Evolutionary conservation across 108 stramenopile species (phyloP), one percentile per base, ranked within the genome.

Genomic region (Fragilaria radians): DNA sequence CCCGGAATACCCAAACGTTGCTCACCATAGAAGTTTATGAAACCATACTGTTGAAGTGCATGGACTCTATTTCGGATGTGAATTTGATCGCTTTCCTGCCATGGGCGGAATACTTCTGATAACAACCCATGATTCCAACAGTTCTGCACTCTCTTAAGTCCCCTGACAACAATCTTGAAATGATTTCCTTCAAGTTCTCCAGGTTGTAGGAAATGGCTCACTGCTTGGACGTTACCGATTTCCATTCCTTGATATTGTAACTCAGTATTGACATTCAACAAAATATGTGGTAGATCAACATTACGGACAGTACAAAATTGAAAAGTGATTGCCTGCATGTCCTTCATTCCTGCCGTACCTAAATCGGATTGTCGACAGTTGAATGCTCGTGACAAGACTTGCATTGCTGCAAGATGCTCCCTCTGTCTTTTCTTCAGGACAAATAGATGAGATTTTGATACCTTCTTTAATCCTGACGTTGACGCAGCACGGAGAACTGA

Each of bases 11-110:
- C 93, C 0, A 94, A 74, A 11, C 93, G 69, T 70, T 94, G 93
- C 56, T 87, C 82, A 5, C 93, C 93, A 61, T 73, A 94, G 64
- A 87, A 94, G 61, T 94, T 94, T 46, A 94, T 68, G 56, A 94
- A 94, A 1, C 89, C 89, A 52, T 47, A 51, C 3, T 61, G 33
- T n/a, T 54, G 52, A 19, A 91, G 54, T 7, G 36, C 36, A 14
- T 42, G 11, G 36, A 14, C 36, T 24, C 85, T 58, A 25, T 77
- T 67, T 11, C 74, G 71, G 75, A 81, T 85, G 14, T 48, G 47
- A 47, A 66, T 31, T n/a, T 85, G 24, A 57, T 89, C 82, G 4
- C 52, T 47, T 52, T 53, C n/a, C 19, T 76, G 66, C 32, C 78
- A 69, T 19, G 66, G 50, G 17, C 76, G 62, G 29, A 65, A 49